Percentiles rank a stretch among this genome's conserved stretches.
Evolutionary conservation across 2,329 filamentous ascomycete species (phyloP).

Genomic region (Botrytis elliptica): DNA sequence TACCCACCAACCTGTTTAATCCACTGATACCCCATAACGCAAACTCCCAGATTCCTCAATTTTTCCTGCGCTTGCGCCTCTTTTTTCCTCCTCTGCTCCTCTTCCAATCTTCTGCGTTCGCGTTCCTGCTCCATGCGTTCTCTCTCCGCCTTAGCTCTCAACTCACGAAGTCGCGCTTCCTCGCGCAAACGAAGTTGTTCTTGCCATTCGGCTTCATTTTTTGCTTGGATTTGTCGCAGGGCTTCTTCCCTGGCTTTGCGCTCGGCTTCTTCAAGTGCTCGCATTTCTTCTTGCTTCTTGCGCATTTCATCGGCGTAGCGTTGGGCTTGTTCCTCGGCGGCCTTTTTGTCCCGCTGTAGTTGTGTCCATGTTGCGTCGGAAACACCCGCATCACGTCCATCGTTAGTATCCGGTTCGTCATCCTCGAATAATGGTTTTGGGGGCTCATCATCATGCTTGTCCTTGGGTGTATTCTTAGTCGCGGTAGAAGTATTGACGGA

Average conservation of each 20-base stretch:
- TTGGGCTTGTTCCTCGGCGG: slow-evolving; percentile 30
- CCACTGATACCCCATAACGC: slow-evolving; percentile 59
- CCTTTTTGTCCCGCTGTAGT: slow-evolving; percentile 50
- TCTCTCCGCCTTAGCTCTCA: slow-evolving; percentile 36
- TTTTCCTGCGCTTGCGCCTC: slow-evolving; percentile 47
- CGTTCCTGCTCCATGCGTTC: slow-evolving; percentile 38
- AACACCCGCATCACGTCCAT: slow-evolving; percentile 54
- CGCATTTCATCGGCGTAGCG: not conserved
- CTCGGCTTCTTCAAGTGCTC: slow-evolving; percentile 21
- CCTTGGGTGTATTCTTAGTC: not conserved
- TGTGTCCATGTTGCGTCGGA: slow-evolving; percentile 61
- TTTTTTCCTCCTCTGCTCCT: slow-evolving; percentile 43
- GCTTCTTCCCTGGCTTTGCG: slow-evolving; percentile 26
- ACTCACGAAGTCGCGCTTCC: slow-evolving; percentile 35
- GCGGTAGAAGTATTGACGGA: not conserved
- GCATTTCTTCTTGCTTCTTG: slow-evolving; percentile 16
- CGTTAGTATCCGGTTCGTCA: slow-evolving; percentile 9
- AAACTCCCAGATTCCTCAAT: slow-evolving; percentile 54
- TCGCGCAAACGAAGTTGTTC: slow-evolving; percentile 28
- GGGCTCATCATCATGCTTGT: not conserved
- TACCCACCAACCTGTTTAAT: slow-evolving; percentile 59
- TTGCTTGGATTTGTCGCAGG: slow-evolving; percentile 14
- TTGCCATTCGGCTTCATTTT: slow-evolving; percentile 13
- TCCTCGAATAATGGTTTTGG: not conserved
- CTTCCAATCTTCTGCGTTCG: slow-evolving; percentile 42